Evolutionary conservation across 176 grass and related monocot genomes (phyloP), one percentile per base, ranked within the genome.

Genomic region (Rhynchospora breviuscula): DNA sequence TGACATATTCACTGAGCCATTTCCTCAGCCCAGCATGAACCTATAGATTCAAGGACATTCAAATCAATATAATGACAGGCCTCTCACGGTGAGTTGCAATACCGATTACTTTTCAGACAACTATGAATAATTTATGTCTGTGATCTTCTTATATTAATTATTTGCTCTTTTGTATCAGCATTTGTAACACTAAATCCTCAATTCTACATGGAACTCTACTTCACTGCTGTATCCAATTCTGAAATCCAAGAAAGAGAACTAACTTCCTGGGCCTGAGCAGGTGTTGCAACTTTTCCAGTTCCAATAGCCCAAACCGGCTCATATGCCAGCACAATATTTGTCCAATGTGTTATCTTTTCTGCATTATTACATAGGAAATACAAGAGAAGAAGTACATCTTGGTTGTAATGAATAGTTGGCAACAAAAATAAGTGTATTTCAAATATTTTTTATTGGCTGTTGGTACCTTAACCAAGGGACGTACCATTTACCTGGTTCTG

Each of bases 301-400:
- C 91, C 94, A 86, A 97, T 97, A 79, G 94, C 91, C 94, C 94
- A 97, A 80, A 97, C 94, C 46, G 94, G 91, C 82, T 97, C 94
- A 90, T 94, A 97, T 81, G 94, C 91, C 79, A 97, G 23, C 25
- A 97, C 91, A 59, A 97, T 62, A 67, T 94, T 97, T 79, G 84
- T 90, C 91, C 94, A 94, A 70, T 92, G 77, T 10, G 61, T 79
- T 90, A 92, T 89, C 66, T 84, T 90, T 22, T 90, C 94, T 97
- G 87, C 57, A 83, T 76, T 52, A 15, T 17, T 29, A 29, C 72
- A 76, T 29, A 76, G 88, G 35, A 88, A 58, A n/a, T 46, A 49
- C 5, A 8, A 40, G 22, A 40, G 6, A 0, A 71, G 35, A 71
- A 71, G 40, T 43, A 71, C 18, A 71, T 47, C 43, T 46, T 11